Percentiles rank a stretch among this genome's conserved stretches.
These are phyloP conservation scores for Pholiota molesta DNA, from an alignment of 768 basidiomycete genomes.

Conservation along the genomic window DNA sequence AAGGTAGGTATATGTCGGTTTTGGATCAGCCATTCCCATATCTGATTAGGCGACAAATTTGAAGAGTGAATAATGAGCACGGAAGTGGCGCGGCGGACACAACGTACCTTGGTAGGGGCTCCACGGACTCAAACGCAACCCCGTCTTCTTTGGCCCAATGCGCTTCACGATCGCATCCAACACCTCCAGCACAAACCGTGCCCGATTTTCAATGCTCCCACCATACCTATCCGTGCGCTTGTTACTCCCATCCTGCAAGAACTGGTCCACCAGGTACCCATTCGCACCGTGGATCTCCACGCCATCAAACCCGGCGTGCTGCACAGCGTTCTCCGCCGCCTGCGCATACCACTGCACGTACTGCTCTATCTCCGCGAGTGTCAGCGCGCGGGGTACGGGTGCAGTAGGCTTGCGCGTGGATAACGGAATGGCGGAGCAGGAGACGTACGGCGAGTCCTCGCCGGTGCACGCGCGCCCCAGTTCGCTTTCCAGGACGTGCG, in stretches of 20 bases:
- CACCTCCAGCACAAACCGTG: slow-evolving; percentile 59
- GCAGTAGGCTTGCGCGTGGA: slow-evolving; percentile 12
- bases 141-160: slow-evolving; percentile 57
- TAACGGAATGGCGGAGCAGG: slow-evolving; percentile 34
- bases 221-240: slow-evolving; percentile 70
- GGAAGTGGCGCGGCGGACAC: too few species aligned
- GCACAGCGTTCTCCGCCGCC: slow-evolving; percentile 58
- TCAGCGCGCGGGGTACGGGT: slow-evolving; percentile 42
- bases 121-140: slow-evolving; percentile 64
- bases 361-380: slow-evolving; percentile 50
- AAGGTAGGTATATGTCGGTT: slow-evolving; percentile 56
- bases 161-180: slow-evolving; percentile 52
- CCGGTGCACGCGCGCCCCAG: slow-evolving; percentile 15
- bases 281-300: slow-evolving; percentile 51
- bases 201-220: slow-evolving; percentile 63
- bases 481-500: slow-evolving; percentile 36
- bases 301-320: slow-evolving; percentile 71
- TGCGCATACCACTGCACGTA: slow-evolving; percentile 51
- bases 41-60: not conserved
- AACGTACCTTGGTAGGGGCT: slow-evolving; percentile 37
- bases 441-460: slow-evolving; percentile 28
- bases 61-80: too few species aligned
- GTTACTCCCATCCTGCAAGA: slow-evolving; percentile 59
- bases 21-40: slow-evolving; percentile 58
- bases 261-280: slow-evolving; percentile 61